Evolutionary conservation across 2,329 filamentous ascomycete species (phyloP).

Genomic region (Ophiostoma perfectum): DNA sequence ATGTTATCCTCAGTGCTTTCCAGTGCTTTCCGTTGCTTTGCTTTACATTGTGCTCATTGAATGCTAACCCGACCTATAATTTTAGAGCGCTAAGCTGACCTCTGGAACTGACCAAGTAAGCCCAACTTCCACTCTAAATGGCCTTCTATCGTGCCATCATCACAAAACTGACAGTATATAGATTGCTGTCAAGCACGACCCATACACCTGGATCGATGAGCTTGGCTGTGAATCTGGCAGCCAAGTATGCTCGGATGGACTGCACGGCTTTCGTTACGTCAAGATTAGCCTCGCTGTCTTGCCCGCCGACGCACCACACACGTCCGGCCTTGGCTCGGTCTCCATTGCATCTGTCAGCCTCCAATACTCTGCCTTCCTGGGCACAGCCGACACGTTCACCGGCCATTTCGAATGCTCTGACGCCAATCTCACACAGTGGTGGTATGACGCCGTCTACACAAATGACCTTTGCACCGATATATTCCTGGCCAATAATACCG

Average conservation of each 20-base stretch:
- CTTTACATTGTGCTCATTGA: too few relatives aligned
- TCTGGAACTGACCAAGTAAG: slow-evolving; percentile 45
- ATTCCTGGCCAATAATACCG: slow-evolving; percentile 45
- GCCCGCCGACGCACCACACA: slow-evolving; percentile 40
- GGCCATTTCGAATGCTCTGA: slow-evolving; percentile 52
- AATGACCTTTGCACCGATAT: slow-evolving; percentile 45
- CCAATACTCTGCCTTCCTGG: slow-evolving; percentile 42
- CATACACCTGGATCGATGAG: slow-evolving; percentile 43
- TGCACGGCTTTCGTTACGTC: slow-evolving; percentile 50
- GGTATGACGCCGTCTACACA: slow-evolving; percentile 50
- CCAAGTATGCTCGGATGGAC: slow-evolving; percentile 47
- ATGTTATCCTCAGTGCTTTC: slow-evolving; percentile 20
- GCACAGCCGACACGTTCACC: slow-evolving; percentile 44
- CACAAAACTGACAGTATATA: slow-evolving; percentile 29
- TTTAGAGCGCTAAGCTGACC: slow-evolving; percentile 34
- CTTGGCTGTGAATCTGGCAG: slow-evolving; percentile 40
- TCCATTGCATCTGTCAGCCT: slow-evolving; percentile 41
- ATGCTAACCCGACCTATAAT: neutral
- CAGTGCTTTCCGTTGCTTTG: too few relatives aligned
- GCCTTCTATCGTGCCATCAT: neutral
- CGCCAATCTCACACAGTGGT: slow-evolving; percentile 44
- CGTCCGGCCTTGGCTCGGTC: slow-evolving; percentile 39
- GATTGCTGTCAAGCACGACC: slow-evolving; percentile 40
- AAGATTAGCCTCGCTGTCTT: slow-evolving; percentile 45
- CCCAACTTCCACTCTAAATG: neutral